phyloP scores from a whole-genome alignment of 345 rosid genomes.

The Mangifera indica region DNA sequence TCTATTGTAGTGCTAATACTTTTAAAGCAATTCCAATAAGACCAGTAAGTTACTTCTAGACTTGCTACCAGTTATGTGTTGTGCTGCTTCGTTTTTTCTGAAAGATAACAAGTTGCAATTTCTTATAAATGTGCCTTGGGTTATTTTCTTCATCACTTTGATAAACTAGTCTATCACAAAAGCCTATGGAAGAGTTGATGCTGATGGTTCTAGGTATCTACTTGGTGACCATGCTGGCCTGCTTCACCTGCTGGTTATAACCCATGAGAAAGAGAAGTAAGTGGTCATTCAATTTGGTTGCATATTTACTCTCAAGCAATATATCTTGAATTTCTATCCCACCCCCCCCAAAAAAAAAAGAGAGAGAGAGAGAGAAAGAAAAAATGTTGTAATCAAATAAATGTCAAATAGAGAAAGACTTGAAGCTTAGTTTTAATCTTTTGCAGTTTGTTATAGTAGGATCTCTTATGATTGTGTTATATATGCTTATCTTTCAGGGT shows the following conservation, averaged over 20 bases:
- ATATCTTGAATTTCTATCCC: background rate
- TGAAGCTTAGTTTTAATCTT: background rate
- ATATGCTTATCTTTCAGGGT: slow-evolving; percentile 53
- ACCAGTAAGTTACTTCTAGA: slow-evolving; percentile 52
- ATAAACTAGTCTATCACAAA: slow-evolving; percentile 65
- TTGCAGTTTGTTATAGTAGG: slow-evolving; percentile 3
- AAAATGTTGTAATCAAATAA: no score
- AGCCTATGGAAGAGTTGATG: slow-evolving; percentile 95
- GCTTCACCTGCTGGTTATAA: slow-evolving; percentile 83
- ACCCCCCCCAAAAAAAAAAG: no score
- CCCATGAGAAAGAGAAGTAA: slow-evolving; percentile 90
- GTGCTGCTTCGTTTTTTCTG: background rate
- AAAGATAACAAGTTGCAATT: background rate
- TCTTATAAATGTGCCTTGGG: slow-evolving; percentile 22
- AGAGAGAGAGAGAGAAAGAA: no score
- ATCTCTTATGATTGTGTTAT: slow-evolving; percentile 14
- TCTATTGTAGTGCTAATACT: slow-evolving; percentile 85
- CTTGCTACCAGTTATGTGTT: slow-evolving; percentile 12
- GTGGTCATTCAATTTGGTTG: slow-evolving; percentile 22
- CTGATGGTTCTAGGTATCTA: slow-evolving; percentile 92
- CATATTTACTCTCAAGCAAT: background rate
- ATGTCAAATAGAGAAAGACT: background rate
- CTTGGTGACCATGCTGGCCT: slow-evolving; percentile 93
- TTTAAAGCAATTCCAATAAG: slow-evolving; percentile 79
- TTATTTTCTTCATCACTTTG: slow-evolving; percentile 11